Base-by-base conservation (phyloP, 1,284 basidiomycete genomes). In the Microbotryum scabiosae region DNA sequence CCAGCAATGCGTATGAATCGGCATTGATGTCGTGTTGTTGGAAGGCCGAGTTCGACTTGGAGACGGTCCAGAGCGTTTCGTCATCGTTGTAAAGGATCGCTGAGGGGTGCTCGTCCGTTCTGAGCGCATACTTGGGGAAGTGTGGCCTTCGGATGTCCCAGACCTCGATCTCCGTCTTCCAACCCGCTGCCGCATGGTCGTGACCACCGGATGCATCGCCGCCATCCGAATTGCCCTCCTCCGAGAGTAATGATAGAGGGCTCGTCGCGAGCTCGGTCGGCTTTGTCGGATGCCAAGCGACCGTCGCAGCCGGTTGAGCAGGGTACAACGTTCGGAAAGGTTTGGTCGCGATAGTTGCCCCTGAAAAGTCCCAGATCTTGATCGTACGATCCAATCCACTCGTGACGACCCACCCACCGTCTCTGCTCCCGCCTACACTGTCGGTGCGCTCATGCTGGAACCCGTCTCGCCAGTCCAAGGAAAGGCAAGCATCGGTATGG, bases 341-440 rank as follows among this genome's bases (percentile, higher is more conserved):
- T 46, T 64, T 66, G 36, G 62, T 66, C 41, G 62, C 44, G 2
- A 68, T 51, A 2, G 51, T 64, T 25, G 67, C 46, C 14, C 56
- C 58, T 4, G 62, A 64, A 26, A 68, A 68, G 57, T 69, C 67
- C 67, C 67, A 69, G 45, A 69, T 61, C 47, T 69, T 69, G 60
- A 69, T 63, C 55, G 65, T 69, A 26, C 55, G 56, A 53, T 69
- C 67, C 28, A 65, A 56, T 0, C 67, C 67, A 30, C 65, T 63
- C 7, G 67, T 69, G 9, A 61, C 65, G 52, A 69, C 67, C 67
- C 67, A 68, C 5, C 67, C 67, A 25, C 67, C 67, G 44, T 68
- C 67, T 28, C 60, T 51, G 1, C 55, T 54, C 1, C 65, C 62
- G 4, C 65, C 65, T 3, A 62, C 65, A 0, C 62, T 64, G 25